A percentile compares a stretch with the other conserved stretches of the same genome.
phyloP scores from a whole-genome alignment of 2,329 filamentous ascomycete genomes.

The Acrocalymma vagum region DNA sequence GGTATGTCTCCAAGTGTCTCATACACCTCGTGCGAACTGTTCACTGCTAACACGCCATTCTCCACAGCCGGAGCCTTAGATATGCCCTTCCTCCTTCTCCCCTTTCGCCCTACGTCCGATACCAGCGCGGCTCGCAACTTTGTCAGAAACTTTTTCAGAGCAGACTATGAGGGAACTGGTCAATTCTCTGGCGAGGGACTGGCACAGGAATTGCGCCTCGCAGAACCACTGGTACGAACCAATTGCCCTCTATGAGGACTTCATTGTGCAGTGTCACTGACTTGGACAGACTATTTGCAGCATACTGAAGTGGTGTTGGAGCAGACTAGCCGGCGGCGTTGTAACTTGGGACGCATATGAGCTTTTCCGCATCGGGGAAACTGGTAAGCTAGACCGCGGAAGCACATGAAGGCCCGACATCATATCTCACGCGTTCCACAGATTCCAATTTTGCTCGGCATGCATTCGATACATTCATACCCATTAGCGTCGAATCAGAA shows the following conservation, averaged over 20 bases:
- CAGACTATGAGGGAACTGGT: slow-evolving; percentile 65
- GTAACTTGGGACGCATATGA: slow-evolving; percentile 98
- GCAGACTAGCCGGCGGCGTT: slow-evolving; percentile 85
- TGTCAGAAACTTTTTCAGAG: slow-evolving; percentile 89
- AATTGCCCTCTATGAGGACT: slow-evolving; percentile 9
- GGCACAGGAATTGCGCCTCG: slow-evolving; percentile 86
- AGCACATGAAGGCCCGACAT: slow-evolving; percentile 9
- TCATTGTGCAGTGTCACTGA: slow-evolving; percentile 23
- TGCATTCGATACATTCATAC: slow-evolving; percentile 96
- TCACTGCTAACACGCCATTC: slow-evolving; percentile 31
- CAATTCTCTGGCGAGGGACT: slow-evolving; percentile 73
- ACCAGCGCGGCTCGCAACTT: slow-evolving; percentile 91
- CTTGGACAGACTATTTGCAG: slow-evolving; percentile 80
- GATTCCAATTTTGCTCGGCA: slow-evolving; percentile 92
- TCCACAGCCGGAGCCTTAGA: too few species aligned
- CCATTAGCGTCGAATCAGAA: slow-evolving; percentile 88
- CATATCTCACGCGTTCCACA: slow-evolving; percentile 54
- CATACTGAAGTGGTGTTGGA: slow-evolving; percentile 99
- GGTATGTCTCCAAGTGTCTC: slow-evolving; percentile 64
- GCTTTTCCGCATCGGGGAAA: slow-evolving; percentile 92
- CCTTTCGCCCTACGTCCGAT: slow-evolving; percentile 92
- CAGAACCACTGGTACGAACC: slow-evolving; percentile 84
- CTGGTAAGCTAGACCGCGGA: slow-evolving; percentile 65
- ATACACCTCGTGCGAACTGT: not conserved
- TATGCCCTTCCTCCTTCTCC: slow-evolving; percentile 89